Conservation (phyloP, 768 basidiomycete species). For the Pholiota molesta region DNA sequence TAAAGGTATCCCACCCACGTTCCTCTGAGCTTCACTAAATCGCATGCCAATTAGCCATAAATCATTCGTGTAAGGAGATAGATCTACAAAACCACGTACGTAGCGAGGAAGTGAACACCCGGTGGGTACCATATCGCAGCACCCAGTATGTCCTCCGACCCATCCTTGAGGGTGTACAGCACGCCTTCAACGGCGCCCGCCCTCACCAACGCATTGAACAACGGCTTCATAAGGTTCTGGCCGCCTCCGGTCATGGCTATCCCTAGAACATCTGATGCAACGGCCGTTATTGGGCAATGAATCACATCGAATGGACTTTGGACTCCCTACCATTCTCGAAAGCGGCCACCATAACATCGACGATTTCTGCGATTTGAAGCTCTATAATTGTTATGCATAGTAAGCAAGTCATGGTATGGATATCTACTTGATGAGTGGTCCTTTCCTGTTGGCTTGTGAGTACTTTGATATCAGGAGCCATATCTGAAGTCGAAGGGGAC, state of each 20-base stretch:
- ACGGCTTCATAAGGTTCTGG: neutral
- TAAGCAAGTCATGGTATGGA: neutral
- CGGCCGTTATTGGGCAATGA: too few relatives aligned
- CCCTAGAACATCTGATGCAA: neutral
- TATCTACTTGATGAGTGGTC: too few relatives aligned
- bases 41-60: neutral
- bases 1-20: neutral
- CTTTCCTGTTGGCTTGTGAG: neutral
- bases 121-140: neutral
- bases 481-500: neutral
- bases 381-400: neutral
- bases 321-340: neutral
- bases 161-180: neutral
- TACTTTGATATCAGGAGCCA: neutral
- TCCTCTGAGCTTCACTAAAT: neutral
- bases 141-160: neutral
- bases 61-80: neutral
- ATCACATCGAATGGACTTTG: neutral
- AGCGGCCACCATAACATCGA: neutral
- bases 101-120: neutral
- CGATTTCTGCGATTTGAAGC: neutral
- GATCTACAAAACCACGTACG: neutral
- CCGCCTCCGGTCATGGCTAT: neutral
- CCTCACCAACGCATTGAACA: neutral
- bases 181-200: neutral